These are phyloP conservation scores for Rosa chinensis DNA, from an alignment of 306 rosid species.

Conservation along the genomic window DNA sequence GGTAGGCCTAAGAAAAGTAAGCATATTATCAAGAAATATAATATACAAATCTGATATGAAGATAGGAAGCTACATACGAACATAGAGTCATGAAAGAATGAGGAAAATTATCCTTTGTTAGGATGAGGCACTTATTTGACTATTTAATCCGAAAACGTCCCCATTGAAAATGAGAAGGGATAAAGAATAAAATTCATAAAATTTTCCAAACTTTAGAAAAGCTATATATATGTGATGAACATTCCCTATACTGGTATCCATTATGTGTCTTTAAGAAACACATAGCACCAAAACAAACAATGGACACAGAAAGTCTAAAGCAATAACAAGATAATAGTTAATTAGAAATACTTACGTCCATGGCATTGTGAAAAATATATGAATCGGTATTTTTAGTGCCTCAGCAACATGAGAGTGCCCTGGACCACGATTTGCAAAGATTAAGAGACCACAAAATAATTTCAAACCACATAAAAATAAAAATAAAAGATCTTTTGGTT, in stretches of 20 bases:
- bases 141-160: neutral
- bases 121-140: neutral
- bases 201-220: neutral
- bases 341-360: constrained; percentile 81
- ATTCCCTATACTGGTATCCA: too few species aligned
- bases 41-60: constrained; percentile 11
- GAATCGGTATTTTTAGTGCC: constrained; percentile 67
- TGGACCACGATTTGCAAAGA: constrained; percentile 41
- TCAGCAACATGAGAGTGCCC: constrained; percentile 94
- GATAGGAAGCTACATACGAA: neutral
- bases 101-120: neutral
- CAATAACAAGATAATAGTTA: too few species aligned
- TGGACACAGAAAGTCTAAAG: too few species aligned
- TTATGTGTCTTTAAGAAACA: too few species aligned
- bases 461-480: neutral
- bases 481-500: neutral
- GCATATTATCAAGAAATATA: constrained; percentile 10
- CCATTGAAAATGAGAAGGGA: neutral
- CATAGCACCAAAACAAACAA: too few species aligned
- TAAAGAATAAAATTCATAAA: neutral
- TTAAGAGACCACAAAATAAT: constrained; percentile 21
- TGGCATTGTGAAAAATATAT: constrained; percentile 94
- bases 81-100: neutral
- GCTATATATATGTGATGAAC: neutral
- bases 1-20: constrained; percentile 65